phyloP scores from a whole-genome alignment of 2,329 filamentous ascomycete species.

The Shiraia bambusicola region DNA sequence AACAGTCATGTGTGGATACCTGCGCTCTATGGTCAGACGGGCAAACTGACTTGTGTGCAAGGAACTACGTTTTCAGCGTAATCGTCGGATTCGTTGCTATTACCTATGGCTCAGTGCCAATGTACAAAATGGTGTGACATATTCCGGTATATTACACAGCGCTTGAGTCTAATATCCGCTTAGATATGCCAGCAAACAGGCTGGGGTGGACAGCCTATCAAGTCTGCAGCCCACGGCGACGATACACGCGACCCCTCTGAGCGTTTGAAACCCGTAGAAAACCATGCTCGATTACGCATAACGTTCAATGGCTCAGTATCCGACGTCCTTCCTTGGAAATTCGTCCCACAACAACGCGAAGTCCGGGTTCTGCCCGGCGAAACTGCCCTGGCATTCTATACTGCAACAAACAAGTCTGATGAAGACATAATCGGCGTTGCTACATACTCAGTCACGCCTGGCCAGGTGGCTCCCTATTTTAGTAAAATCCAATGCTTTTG shows the following conservation, averaged over 20 bases:
- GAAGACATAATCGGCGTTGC: slow-evolving; percentile 97
- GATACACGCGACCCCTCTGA: slow-evolving; percentile 65
- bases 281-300: slow-evolving; percentile 83
- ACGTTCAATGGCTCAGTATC: slow-evolving; percentile 96
- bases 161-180: slow-evolving; percentile 5
- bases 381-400: slow-evolving; percentile 96
- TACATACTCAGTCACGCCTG: slow-evolving; percentile 95
- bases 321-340: slow-evolving; percentile 95
- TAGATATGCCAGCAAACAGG: slow-evolving; percentile 83
- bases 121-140: slow-evolving; percentile 76
- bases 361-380: slow-evolving; percentile 93
- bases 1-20: slow-evolving; percentile 60
- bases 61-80: slow-evolving; percentile 73
- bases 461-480: slow-evolving; percentile 94
- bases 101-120: slow-evolving; percentile 78
- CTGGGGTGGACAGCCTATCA: slow-evolving; percentile 90
- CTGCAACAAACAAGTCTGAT: slow-evolving; percentile 85
- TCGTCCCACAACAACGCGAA: slow-evolving; percentile 93
- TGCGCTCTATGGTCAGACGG: not conserved
- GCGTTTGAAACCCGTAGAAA: slow-evolving; percentile 77
- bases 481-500: slow-evolving; percentile 99
- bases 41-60: slow-evolving; percentile 34
- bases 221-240: slow-evolving; percentile 68
- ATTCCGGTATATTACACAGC: not conserved
- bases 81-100: slow-evolving; percentile 78